phyloP scores from a whole-genome alignment of 1,139 yeast genomes.

The Yamadazyma pseudoaaseri region DNA sequence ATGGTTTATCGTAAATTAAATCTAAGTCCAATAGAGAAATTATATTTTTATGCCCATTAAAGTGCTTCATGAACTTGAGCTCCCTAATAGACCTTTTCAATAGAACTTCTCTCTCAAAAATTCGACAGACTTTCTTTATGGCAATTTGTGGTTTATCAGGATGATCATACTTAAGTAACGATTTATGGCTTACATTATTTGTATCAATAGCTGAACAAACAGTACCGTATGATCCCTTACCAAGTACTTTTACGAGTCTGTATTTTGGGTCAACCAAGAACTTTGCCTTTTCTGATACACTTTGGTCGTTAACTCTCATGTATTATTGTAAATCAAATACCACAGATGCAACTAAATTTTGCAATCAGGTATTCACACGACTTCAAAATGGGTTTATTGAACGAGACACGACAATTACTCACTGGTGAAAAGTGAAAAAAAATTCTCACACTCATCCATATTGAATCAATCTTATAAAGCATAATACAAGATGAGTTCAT shows the following conservation, averaged over 20 bases:
- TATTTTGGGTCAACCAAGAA: constrained; percentile 70
- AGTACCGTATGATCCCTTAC: constrained; percentile 88
- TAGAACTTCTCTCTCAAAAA: constrained; percentile 62
- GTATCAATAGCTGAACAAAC: constrained; percentile 82
- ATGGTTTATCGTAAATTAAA: constrained; percentile 61
- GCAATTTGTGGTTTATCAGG: constrained; percentile 44
- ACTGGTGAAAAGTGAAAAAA: constrained; percentile 2
- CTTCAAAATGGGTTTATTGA: neutral
- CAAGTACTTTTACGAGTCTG: constrained; percentile 61
- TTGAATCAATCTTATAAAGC: neutral
- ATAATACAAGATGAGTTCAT: constrained; percentile 60
- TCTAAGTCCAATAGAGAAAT: constrained; percentile 67
- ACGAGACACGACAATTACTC: neutral
- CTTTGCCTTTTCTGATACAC: constrained; percentile 18
- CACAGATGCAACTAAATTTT: neutral
- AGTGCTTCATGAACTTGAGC: constrained; percentile 70
- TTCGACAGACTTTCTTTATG: constrained; percentile 72
- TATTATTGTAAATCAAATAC: neutral
- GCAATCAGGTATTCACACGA: constrained; percentile 3
- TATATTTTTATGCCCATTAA: constrained; percentile 73
- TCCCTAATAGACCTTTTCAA: constrained; percentile 78
- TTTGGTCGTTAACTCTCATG: neutral
- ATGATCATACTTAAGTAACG: constrained; percentile 6
- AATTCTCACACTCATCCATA: constrained; percentile 2
- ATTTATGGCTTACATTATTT: constrained; percentile 17